phyloP scores from a whole-genome alignment of 2,329 filamentous ascomycete species.

The Apiospora saccharicola region DNA sequence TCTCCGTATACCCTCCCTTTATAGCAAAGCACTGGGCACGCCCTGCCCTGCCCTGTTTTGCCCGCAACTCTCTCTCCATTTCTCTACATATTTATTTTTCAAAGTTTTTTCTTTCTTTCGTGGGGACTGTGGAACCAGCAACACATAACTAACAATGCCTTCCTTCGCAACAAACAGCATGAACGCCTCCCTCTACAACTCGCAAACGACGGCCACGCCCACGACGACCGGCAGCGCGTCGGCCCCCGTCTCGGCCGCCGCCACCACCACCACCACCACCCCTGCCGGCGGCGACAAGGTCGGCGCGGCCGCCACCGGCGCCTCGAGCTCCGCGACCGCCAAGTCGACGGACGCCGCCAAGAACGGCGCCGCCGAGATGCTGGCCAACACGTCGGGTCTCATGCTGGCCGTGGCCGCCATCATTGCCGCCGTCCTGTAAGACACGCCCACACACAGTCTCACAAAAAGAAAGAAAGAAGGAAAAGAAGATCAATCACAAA shows the following conservation, averaged over 20 bases:
- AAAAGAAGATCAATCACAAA: not conserved
- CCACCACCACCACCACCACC: slow-evolving; percentile 21
- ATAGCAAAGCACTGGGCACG: too few species aligned
- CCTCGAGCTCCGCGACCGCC: slow-evolving; percentile 18
- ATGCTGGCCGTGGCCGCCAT: slow-evolving; percentile 38
- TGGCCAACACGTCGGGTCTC: slow-evolving; percentile 30
- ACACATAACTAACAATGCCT: not conserved
- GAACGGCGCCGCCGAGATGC: slow-evolving; percentile 28
- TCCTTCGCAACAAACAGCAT: slow-evolving; percentile 30
- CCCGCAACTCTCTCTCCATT: not conserved
- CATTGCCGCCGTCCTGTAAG: slow-evolving; percentile 37
- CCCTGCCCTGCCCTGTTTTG: too few species aligned
- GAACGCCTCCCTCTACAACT: slow-evolving; percentile 40
- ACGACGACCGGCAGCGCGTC: slow-evolving; percentile 26
- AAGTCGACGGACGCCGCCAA: slow-evolving; percentile 24
- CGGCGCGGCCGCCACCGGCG: slow-evolving; percentile 23
- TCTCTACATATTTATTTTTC: not conserved
- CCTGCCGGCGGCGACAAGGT: slow-evolving; percentile 2
- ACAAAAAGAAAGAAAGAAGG: not conserved
- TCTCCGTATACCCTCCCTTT: too few species aligned
- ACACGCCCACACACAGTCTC: too few species aligned
- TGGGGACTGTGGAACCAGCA: too few species aligned
- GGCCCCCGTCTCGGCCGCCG: slow-evolving; percentile 23
- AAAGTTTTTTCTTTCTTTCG: too few species aligned
- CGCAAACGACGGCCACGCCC: slow-evolving; percentile 32